Evolutionary conservation across 148 eudicot species (phyloP), one percentile per base, ranked within the genome.

Genomic region (Rhododendron henanense): DNA sequence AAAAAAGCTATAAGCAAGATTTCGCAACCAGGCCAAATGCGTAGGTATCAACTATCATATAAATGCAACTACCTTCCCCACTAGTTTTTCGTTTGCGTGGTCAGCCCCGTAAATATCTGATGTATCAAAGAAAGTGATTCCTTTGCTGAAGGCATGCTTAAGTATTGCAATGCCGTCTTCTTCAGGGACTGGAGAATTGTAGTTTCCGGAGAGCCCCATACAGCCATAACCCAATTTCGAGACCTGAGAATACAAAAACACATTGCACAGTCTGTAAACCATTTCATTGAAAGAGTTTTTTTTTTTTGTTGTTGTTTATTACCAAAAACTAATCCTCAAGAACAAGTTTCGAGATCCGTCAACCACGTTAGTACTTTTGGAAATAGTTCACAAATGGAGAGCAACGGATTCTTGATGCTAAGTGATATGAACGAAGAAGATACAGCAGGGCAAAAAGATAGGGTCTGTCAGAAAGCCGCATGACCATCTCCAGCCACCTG

Each of bases 61-160:
- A n/a, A 82, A 82, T 61, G 21, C 13, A 82, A 21, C 33, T 88
- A 95, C 98, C 98, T 95, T 92, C 37, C 95, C 95, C 59, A 93
- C 85, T 31, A 93, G 86, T 73, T 90, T 91, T 90, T 95, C 96
- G 82, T 93, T 93, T 15, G 91, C 80, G 79, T 85, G 79, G 78
- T 88, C 83, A 63, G 85, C 88, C 19, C 96, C 98, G 86, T 95
- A 93, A 44, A 91, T 85, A 90, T 93, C 94, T 19, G 98, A 87
- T 13, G 94, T 95, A 74, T 94, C 98, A 78, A 93, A 90, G 79
- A 92, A 92, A 19, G 98, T 92, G 79, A 94, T 87, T 31, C 95
- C 94, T 88, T 83, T 89, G 74, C 79, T 83, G 81, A 92, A 94
- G 18, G 94, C 95, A 83, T 90, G 87, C 87, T 89, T 90, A 81